Percentiles rank a stretch among this genome's conserved stretches.
phyloP scores from a whole-genome alignment of 1,284 basidiomycete genomes.

The Melampsora larici-populina region DNA sequence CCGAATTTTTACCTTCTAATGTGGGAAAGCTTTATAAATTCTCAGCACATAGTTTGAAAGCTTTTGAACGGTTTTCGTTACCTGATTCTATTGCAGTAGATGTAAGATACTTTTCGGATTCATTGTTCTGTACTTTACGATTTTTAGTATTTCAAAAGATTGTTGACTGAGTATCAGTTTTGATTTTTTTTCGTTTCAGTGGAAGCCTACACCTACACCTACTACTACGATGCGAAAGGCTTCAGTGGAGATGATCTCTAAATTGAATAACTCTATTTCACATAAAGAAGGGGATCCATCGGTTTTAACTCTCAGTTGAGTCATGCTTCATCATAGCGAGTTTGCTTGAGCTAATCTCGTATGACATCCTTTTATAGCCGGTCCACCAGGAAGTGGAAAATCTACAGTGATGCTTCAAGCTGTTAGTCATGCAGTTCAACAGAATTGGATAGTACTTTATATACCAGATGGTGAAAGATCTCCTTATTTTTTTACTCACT shows the following conservation, averaged over 20 bases:
- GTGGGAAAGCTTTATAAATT: slow-evolving; percentile 23
- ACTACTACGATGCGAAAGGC: slow-evolving; percentile 29
- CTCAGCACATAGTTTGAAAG: neutral
- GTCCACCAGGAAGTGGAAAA: slow-evolving; percentile 33
- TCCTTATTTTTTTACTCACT: neutral
- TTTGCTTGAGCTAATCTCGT: neutral
- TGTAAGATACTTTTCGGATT: neutral
- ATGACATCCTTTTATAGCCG: slow-evolving; percentile 3
- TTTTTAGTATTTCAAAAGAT: neutral
- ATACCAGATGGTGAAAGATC: slow-evolving; percentile 34
- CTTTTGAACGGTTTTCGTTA: slow-evolving; percentile 19
- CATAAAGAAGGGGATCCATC: neutral
- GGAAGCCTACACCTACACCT: slow-evolving; percentile 30
- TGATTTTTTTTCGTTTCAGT: neutral
- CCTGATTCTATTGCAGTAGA: slow-evolving; percentile 29
- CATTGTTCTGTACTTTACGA: neutral
- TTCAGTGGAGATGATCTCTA: slow-evolving; percentile 18
- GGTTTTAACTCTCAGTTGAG: slow-evolving; percentile 34
- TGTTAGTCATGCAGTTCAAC: slow-evolving; percentile 35
- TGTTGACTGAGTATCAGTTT: neutral
- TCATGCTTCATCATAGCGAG: neutral
- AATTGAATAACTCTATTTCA: neutral
- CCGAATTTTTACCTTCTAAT: slow-evolving; percentile 5
- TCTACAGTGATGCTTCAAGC: slow-evolving; percentile 36
- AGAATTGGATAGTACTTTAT: slow-evolving; percentile 36